phyloP scores from a whole-genome alignment of 331 rosid species.

The Phaseolus coccineus region DNA sequence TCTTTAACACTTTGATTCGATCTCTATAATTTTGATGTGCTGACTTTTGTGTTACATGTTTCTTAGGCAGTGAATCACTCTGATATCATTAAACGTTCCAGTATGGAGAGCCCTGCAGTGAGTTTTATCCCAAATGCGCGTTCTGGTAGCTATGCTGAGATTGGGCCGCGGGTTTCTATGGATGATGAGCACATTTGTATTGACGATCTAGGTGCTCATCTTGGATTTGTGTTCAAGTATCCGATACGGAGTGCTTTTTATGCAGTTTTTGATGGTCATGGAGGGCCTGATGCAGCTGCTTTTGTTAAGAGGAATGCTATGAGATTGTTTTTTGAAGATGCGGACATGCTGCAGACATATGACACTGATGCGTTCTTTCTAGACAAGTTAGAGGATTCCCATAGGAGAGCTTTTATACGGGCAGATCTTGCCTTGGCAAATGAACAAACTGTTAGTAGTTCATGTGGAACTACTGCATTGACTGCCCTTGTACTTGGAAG shows the following conservation, averaged over 20 bases:
- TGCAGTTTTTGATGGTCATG: conserved; percentile 96
- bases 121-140: conserved; percentile 70
- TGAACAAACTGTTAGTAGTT: conserved; percentile 65
- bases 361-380: conserved; percentile 63
- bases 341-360: conserved; percentile 58
- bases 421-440: conserved; percentile 88
- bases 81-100: conserved; percentile 55
- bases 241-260: conserved; percentile 76
- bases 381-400: conserved; percentile 72
- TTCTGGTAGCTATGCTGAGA: conserved; percentile 80
- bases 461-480: conserved; percentile 91
- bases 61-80: conserved; percentile 67
- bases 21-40: conserved; percentile 20
- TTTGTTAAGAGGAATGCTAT: conserved; percentile 79
- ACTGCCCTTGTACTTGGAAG: conserved; percentile 86
- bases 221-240: conserved; percentile 60
- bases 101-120: conserved; percentile 54
- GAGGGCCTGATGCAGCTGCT: conserved; percentile 88
- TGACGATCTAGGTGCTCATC: conserved; percentile 78
- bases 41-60: conserved; percentile 6
- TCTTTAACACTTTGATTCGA: not conserved
- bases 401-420: conserved; percentile 69
- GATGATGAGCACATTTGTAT: conserved; percentile 88
- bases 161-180: conserved; percentile 79
- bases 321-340: conserved; percentile 83